These are phyloP conservation scores for Singerocomus rubriflavus DNA, from an alignment of 1,284 basidiomycete species.

Conservation along the genomic window DNA sequence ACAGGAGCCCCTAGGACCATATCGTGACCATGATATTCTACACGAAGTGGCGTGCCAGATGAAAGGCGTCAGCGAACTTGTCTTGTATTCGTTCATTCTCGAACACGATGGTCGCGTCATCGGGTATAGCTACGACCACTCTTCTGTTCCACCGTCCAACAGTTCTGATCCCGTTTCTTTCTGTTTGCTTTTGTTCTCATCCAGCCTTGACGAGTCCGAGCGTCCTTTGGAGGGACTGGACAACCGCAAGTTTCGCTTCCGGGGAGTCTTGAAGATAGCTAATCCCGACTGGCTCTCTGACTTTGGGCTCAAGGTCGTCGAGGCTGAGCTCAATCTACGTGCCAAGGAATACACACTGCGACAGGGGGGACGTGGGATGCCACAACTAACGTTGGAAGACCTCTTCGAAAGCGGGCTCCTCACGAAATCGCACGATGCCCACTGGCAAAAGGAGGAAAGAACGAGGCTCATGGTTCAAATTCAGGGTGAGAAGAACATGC, in stretches of 20 bases:
- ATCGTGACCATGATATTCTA: conserved; percentile 28
- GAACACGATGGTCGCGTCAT: conserved; percentile 25
- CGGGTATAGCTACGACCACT: conserved; percentile 17
- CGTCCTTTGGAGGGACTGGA: conserved; percentile 14
- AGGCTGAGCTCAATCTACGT: conserved; percentile 41
- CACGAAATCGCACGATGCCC: conserved; percentile 15
- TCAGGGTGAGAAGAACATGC: conserved; percentile 39
- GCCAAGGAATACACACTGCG: conserved; percentile 28
- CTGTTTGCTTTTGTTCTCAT: not conserved
- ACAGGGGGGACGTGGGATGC: conserved; percentile 17
- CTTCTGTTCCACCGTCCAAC: not conserved
- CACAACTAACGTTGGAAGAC: conserved; percentile 34
- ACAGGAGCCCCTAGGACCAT: conserved; percentile 29
- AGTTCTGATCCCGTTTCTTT: conserved; percentile 2
- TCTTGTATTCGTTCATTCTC: conserved; percentile 31
- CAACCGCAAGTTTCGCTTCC: conserved; percentile 38
- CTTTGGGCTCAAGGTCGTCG: conserved; percentile 37
- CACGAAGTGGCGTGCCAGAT: conserved; percentile 18
- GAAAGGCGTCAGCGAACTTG: conserved; percentile 9
- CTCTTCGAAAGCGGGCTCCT: conserved; percentile 34
- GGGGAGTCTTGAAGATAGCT: conserved; percentile 45
- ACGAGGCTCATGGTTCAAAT: conserved; percentile 36
- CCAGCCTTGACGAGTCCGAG: conserved; percentile 32
- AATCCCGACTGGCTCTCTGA: conserved; percentile 45
- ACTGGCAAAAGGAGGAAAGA: conserved; percentile 22